phyloP scores from a whole-genome alignment of 805 yeast genomes.

The Cyberlindnera mrakii region DNA sequence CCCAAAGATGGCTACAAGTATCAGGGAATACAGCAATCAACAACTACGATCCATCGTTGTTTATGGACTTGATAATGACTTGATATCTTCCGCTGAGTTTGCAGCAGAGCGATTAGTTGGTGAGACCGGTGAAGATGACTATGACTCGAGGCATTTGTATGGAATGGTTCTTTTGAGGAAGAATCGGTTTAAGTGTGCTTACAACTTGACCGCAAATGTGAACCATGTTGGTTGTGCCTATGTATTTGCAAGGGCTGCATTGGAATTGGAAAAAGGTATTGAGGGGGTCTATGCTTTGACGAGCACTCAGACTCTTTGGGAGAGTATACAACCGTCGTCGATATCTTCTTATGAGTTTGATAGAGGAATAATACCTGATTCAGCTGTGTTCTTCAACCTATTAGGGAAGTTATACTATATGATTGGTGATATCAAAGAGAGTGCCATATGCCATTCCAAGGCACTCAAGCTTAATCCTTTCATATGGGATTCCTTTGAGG shows the following conservation, averaged over 20 bases:
- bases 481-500: conserved; percentile 81
- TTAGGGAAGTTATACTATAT: conserved; percentile 63
- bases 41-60: conserved; percentile 54
- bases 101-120: conserved; percentile 79
- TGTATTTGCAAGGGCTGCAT: conserved; percentile 64
- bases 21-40: conserved; percentile 24
- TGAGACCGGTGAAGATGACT: conserved; percentile 34
- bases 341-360: conserved; percentile 33
- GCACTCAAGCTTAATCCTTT: conserved; percentile 73
- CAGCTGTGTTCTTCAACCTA: conserved; percentile 60
- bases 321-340: conserved; percentile 8
- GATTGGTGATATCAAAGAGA: conserved; percentile 55
- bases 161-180: conserved; percentile 60
- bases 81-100: conserved; percentile 73
- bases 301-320: conserved; percentile 33
- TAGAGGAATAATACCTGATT: conserved; percentile 46
- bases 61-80: conserved; percentile 66
- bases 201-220: conserved; percentile 39
- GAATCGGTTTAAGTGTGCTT: conserved; percentile 57
- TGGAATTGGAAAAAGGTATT: conserved; percentile 44
- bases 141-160: conserved; percentile 62
- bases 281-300: conserved; percentile 58
- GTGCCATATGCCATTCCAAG: conserved; percentile 60
- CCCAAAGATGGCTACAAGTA: conserved; percentile 9
- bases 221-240: conserved; percentile 71